Evolutionary conservation across 768 basidiomycete species (phyloP).

Genomic region (Boletus subparvulus): DNA sequence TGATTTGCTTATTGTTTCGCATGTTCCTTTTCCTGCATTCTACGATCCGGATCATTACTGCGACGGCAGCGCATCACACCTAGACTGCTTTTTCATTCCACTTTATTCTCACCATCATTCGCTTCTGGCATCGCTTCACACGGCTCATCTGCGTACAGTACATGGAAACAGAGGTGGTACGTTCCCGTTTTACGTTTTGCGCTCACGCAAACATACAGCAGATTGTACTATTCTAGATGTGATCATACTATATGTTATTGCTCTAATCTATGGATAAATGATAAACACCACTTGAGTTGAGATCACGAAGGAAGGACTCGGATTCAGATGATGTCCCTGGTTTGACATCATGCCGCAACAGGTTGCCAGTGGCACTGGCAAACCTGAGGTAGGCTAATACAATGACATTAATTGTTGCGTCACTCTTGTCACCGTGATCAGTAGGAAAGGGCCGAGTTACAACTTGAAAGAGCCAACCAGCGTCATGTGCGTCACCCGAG

Average conservation of each 20-base stretch:
- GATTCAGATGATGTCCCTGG: not conserved
- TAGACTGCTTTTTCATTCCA: not conserved
- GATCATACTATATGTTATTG: not conserved
- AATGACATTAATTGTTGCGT: no score
- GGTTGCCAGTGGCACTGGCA: not conserved
- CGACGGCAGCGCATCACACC: not conserved
- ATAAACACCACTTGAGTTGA: not conserved
- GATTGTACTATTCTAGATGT: constrained; percentile 2
- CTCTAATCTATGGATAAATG: not conserved
- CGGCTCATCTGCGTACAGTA: not conserved
- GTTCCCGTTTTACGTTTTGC: not conserved
- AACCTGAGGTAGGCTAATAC: not conserved
- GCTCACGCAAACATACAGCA: not conserved
- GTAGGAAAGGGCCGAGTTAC: not conserved
- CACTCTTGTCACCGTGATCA: not conserved
- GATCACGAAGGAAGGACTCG: not conserved
- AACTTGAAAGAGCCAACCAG: not conserved
- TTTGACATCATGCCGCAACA: not conserved
- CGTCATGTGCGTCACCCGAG: no score
- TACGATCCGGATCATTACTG: not conserved
- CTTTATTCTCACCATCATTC: not conserved
- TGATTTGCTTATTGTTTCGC: constrained; percentile 1
- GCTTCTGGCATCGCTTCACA: not conserved
- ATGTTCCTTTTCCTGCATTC: not conserved
- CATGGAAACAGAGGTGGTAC: not conserved